A percentile compares a stretch with the other conserved stretches of the same genome.
Conservation (phyloP, 2,329 filamentous ascomycete species). For the Emericellopsis cladophorae region DNA sequence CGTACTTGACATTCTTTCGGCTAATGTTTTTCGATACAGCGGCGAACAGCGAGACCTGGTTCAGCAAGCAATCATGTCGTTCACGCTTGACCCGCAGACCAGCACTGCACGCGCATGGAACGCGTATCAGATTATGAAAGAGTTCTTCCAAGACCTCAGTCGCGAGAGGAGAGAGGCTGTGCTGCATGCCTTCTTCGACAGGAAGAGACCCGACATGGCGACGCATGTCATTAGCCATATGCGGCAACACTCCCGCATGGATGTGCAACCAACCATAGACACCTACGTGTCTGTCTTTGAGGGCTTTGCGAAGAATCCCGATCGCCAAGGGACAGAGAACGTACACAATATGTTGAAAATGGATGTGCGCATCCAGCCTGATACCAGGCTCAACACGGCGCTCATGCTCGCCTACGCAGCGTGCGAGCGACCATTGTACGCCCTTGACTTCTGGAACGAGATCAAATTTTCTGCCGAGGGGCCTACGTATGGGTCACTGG, state of each 20-base stretch:
- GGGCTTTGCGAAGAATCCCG: conserved; percentile 49
- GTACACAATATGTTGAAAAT: conserved; percentile 93
- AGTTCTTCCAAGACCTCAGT: conserved; percentile 55
- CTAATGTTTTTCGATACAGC: conserved; percentile 59
- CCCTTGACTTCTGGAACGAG: conserved; percentile 71
- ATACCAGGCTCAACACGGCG: conserved; percentile 67
- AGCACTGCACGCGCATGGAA: conserved; percentile 54
- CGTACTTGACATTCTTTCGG: conserved; percentile 69
- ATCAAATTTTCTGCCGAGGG: conserved; percentile 79
- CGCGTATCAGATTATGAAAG: conserved; percentile 51
- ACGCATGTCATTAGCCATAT: conserved; percentile 84
- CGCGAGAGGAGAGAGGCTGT: conserved; percentile 52
- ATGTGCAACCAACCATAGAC: conserved; percentile 54
- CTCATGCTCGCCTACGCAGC: conserved; percentile 77
- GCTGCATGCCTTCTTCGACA: conserved; percentile 73
- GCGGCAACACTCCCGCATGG: conserved; percentile 58
- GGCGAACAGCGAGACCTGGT: conserved; percentile 56
- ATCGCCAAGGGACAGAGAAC: conserved; percentile 51
- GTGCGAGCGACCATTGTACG: conserved; percentile 51
- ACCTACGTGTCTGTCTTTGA: conserved; percentile 71
- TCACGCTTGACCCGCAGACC: conserved; percentile 49
- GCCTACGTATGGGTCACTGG: conserved; percentile 68
- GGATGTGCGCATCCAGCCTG: conserved; percentile 66
- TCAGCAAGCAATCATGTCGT: conserved; percentile 51
- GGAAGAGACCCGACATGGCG: conserved; percentile 72